Conservation (phyloP, 2,329 filamentous ascomycete genomes). For the Xylaria sp. region DNA sequence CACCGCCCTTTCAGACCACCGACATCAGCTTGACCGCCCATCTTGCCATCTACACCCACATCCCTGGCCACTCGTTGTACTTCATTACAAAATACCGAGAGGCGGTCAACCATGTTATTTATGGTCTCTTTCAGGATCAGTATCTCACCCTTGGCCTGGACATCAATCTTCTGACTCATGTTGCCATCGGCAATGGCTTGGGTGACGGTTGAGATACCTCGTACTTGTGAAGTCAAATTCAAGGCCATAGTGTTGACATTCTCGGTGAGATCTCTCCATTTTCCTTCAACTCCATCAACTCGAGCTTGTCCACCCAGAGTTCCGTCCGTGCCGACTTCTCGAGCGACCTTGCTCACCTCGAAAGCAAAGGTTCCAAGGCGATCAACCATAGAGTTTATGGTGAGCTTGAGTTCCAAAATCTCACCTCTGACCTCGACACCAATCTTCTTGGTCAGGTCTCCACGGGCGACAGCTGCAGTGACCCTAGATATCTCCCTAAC, state of each 20-base stretch:
- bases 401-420: constrained; percentile 93
- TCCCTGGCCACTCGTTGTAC: constrained; percentile 95
- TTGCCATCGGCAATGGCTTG: constrained; percentile 95
- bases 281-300: constrained; percentile 93
- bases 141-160: constrained; percentile 94
- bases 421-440: constrained; percentile 92
- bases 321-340: constrained; percentile 95
- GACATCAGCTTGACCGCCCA: constrained; percentile 96
- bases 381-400: constrained; percentile 99
- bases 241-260: constrained; percentile 82
- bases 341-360: constrained; percentile 92
- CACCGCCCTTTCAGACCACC: constrained; percentile 91
- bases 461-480: constrained; percentile 91
- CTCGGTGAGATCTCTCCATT: constrained; percentile 96
- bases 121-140: constrained; percentile 93
- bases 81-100: constrained; percentile 95
- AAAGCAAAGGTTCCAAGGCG: constrained; percentile 94
- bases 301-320: constrained; percentile 92
- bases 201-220: constrained; percentile 91
- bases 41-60: constrained; percentile 96
- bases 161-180: constrained; percentile 94
- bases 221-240: constrained; percentile 75
- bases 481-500: constrained; percentile 97
- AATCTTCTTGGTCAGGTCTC: constrained; percentile 95
- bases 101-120: constrained; percentile 96